Evolutionary conservation across 805 yeast genomes (phyloP), one percentile per base, ranked within the genome.

Genomic region (Ogataea glucozyma): DNA sequence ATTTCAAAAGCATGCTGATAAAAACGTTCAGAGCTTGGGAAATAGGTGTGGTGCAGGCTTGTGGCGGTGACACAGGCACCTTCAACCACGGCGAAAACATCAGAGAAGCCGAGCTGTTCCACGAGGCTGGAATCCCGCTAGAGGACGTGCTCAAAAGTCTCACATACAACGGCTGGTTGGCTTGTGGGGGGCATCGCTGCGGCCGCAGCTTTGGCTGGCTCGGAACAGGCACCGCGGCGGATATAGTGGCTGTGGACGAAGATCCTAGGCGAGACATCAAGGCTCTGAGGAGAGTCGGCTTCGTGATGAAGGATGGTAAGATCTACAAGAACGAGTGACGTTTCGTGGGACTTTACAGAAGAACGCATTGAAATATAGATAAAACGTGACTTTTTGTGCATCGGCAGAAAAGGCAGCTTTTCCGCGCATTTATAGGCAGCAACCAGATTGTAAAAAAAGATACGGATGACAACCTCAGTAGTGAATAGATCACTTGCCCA

Each of bases 1-100:
- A 48, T 26, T 48, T 58, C 30, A 30, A 31, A 20, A 26, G 20
- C 9, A 57, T 57, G 40, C 40, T 57, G 13, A 21, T 18, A 8
- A 56, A 52, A 27, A 54, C 58, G 2, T 44, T 41, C n/a, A 41
- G 38, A 5, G 58, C 60, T 2, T 56, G 56, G 53, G 33, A 57
- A 22, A 29, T 51, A 45, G 62, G 60, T 4, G 45, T 58, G n/a
- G 30, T 34, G 9, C 51, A 54, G 23, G 61, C 61, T 1, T 57
- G 61, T 41, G 62, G 62, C 4, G 62, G 62, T 9, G 62, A 58
- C 33, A 58, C 62, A 9, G 62, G 62, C 2, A 56, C 62, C 1
- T 58, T 54, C 30, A 51, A 54, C n/a, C 62, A 58, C 38, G 62
- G 62, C 9, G 62, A 58, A 23, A 58, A 58, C 38, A 49, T 57